Percentiles rank a stretch among this genome's conserved stretches.
phyloP scores from a whole-genome alignment of 2,329 filamentous ascomycete genomes.

The Epichloe sibirici region DNA sequence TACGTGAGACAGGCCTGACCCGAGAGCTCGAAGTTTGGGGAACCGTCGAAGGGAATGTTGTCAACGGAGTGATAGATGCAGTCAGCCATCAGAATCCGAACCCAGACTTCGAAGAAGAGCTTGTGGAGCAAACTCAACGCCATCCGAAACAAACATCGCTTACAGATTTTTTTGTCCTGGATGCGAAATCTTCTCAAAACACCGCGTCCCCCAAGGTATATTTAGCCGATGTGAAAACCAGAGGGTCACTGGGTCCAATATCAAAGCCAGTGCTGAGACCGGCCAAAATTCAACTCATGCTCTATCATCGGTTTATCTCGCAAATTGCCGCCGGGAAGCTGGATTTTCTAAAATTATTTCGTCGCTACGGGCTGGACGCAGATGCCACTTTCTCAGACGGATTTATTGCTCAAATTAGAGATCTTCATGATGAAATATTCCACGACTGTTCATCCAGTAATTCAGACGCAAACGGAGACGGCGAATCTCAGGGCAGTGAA shows the following conservation, averaged over 20 bases:
- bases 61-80: constrained; percentile 85
- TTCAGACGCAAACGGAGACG: not conserved
- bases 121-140: constrained; percentile 22
- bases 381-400: constrained; percentile 59
- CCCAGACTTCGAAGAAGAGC: constrained; percentile 50
- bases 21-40: constrained; percentile 81
- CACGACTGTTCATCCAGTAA: constrained; percentile 33
- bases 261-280: constrained; percentile 58
- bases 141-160: constrained; percentile 25
- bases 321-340: constrained; percentile 60
- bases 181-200: constrained; percentile 6
- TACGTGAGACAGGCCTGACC: constrained; percentile 59
- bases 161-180: constrained; percentile 26
- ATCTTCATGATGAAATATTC: constrained; percentile 54
- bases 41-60: constrained; percentile 63
- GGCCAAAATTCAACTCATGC: constrained; percentile 73
- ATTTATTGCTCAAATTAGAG: constrained; percentile 65
- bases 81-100: constrained; percentile 69
- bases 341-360: constrained; percentile 55
- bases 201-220: constrained; percentile 38
- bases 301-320: constrained; percentile 79
- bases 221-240: constrained; percentile 81
- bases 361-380: constrained; percentile 57
- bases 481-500: not conserved
- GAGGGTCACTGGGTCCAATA: constrained; percentile 51